phyloP scores from a whole-genome alignment of 148 eudicot species.

The Spergularia bocconei region DNA sequence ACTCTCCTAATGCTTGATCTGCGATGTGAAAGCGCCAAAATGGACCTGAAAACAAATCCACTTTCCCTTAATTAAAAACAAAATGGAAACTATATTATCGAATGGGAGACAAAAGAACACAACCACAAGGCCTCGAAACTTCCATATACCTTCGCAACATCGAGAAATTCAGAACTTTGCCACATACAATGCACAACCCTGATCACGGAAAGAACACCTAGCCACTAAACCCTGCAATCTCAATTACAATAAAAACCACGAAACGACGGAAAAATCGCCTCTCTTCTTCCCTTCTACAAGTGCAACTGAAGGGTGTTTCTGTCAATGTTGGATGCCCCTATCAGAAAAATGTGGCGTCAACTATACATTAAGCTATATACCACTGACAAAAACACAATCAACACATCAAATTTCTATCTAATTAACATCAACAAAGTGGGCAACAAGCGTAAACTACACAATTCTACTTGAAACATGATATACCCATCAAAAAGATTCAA shows the following conservation, averaged over 20 bases:
- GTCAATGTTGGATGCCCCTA: too few species aligned
- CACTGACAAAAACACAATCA: too few species aligned
- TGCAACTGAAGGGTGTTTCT: neutral
- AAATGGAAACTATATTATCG: neutral
- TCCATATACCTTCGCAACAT: slow-evolving; percentile 24
- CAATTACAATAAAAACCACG: too few species aligned
- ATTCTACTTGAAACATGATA: too few species aligned
- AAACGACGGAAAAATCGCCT: neutral
- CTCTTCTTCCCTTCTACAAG: neutral
- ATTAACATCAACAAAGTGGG: too few species aligned
- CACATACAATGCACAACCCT: slow-evolving; percentile 24
- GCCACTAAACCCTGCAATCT: slow-evolving; percentile 4
- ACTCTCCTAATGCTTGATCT: slow-evolving; percentile 36
- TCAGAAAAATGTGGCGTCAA: too few species aligned
- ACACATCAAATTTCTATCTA: too few species aligned
- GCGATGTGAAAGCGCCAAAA: slow-evolving; percentile 50
- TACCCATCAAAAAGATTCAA: too few species aligned
- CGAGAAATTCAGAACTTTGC: neutral
- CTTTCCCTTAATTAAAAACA: neutral
- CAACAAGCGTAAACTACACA: too few species aligned
- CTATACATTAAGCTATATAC: too few species aligned
- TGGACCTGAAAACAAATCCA: slow-evolving; percentile 39
- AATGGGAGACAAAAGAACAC: neutral
- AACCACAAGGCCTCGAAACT: neutral
- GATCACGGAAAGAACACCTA: neutral